phyloP scores from a whole-genome alignment of 768 basidiomycete species.

The Amanita rimosa region DNA sequence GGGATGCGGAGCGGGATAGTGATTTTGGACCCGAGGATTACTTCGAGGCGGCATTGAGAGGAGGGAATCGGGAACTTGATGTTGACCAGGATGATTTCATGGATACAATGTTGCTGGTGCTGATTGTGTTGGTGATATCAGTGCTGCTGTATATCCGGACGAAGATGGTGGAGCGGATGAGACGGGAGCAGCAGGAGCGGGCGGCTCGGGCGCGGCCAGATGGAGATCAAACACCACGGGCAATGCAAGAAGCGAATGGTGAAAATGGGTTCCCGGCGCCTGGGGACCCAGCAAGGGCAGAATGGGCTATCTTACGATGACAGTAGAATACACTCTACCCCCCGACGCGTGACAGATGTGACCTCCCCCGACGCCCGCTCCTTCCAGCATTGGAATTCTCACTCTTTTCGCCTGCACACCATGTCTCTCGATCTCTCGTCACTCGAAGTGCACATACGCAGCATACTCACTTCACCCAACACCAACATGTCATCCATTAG shows the following conservation, averaged over 20 bases:
- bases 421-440: constrained; percentile 45
- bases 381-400: no score
- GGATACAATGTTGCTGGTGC: constrained; percentile 72
- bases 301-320: constrained; percentile 55
- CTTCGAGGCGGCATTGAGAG: constrained; percentile 56
- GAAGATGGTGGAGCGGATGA: constrained; percentile 62
- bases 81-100: constrained; percentile 59
- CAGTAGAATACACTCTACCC: background rate
- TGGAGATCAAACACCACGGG: constrained; percentile 15
- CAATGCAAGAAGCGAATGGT: constrained; percentile 5
- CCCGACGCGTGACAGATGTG: background rate
- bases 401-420: constrained; percentile 7
- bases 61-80: constrained; percentile 42
- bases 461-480: constrained; percentile 66
- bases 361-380: background rate
- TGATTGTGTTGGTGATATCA: constrained; percentile 63
- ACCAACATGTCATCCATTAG: constrained; percentile 72
- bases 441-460: constrained; percentile 50
- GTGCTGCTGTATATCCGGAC: constrained; percentile 71
- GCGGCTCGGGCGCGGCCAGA: constrained; percentile 27
- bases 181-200: constrained; percentile 47
- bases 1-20: constrained; percentile 58
- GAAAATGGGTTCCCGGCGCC: constrained; percentile 48
- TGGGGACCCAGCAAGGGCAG: constrained; percentile 52
- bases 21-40: constrained; percentile 81